Percentiles rank a stretch among this genome's conserved stretches.
Evolutionary conservation across 2,329 filamentous ascomycete genomes (phyloP).

Genomic region (Metarhizium anisopliae): DNA sequence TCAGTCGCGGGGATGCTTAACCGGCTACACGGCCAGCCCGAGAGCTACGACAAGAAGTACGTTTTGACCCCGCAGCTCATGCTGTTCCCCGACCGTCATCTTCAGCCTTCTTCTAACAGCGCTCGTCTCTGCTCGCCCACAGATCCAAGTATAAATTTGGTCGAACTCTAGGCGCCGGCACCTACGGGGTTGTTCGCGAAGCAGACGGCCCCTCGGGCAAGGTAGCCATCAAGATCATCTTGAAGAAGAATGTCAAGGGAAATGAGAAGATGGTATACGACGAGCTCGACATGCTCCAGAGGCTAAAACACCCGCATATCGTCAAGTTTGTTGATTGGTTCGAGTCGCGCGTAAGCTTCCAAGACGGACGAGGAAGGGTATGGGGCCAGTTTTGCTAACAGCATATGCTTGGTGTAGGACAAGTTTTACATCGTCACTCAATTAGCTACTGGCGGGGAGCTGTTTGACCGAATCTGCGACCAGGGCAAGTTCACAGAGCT

Average conservation of each 20-base stretch:
- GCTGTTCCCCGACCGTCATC: not conserved
- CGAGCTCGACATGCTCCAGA: conserved; percentile 88
- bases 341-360: conserved; percentile 71
- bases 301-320: conserved; percentile 87
- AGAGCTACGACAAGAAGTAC: conserved; percentile 98
- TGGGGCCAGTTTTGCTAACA: not conserved
- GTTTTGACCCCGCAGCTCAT: conserved; percentile 15
- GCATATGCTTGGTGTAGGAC: conserved; percentile 48
- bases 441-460: conserved; percentile 86
- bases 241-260: conserved; percentile 98
- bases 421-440: conserved; percentile 99
- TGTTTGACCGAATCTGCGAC: conserved; percentile 97
- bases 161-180: conserved; percentile 87
- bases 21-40: conserved; percentile 91
- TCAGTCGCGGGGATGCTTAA: conserved; percentile 84
- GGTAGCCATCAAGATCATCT: conserved; percentile 96
- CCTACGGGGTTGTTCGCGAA: conserved; percentile 96
- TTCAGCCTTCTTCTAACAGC: not conserved
- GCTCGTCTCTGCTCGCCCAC: conserved; percentile 5
- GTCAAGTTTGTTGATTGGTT: conserved; percentile 99
- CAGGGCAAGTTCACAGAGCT: conserved; percentile 98
- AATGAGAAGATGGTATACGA: conserved; percentile 99
- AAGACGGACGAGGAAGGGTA: not conserved
- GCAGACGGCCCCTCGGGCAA: conserved; percentile 76
- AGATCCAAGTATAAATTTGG: conserved; percentile 88